phyloP scores from a whole-genome alignment of 352 stramenopile species.

The Thalassiosira mediterranea region DNA sequence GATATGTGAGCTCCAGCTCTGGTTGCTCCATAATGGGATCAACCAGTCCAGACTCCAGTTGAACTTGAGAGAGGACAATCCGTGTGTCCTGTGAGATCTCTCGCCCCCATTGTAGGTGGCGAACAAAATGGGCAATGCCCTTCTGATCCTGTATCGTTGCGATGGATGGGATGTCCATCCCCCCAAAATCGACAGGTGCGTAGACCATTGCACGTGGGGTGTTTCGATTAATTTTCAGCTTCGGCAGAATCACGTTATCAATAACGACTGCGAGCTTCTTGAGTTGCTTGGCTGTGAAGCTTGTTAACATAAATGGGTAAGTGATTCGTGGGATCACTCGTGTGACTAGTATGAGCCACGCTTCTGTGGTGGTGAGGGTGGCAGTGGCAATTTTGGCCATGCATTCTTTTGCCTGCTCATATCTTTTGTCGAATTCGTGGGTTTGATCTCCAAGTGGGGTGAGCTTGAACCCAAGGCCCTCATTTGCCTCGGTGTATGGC shows the following conservation, averaged over 20 bases:
- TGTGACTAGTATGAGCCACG: not conserved
- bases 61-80: conserved; percentile 9
- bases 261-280: conserved; percentile 3
- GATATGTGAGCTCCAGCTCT: not conserved
- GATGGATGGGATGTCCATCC: conserved; percentile 3
- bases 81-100: conserved; percentile 11
- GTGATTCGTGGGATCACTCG: not conserved
- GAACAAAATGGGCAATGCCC: conserved; percentile 10
- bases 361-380: not conserved
- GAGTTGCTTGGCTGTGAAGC: not conserved
- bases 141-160: conserved; percentile 16
- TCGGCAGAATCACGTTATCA: conserved; percentile 9
- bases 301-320: conserved; percentile 1
- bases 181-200: not conserved
- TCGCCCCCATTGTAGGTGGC: conserved; percentile 18
- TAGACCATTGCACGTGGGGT: not conserved
- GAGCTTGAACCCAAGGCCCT: conserved; percentile 10
- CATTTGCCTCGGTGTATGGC: not conserved
- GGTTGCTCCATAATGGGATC: conserved; percentile 12
- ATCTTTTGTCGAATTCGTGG: not conserved
- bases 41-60: conserved; percentile 14
- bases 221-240: conserved; percentile 5
- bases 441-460: conserved; percentile 6
- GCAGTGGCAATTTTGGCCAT: not conserved
- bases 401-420: not conserved